These are phyloP conservation scores for Angomonas deanei DNA, from an alignment of 208 protist genomes.

Conservation along the genomic window DNA sequence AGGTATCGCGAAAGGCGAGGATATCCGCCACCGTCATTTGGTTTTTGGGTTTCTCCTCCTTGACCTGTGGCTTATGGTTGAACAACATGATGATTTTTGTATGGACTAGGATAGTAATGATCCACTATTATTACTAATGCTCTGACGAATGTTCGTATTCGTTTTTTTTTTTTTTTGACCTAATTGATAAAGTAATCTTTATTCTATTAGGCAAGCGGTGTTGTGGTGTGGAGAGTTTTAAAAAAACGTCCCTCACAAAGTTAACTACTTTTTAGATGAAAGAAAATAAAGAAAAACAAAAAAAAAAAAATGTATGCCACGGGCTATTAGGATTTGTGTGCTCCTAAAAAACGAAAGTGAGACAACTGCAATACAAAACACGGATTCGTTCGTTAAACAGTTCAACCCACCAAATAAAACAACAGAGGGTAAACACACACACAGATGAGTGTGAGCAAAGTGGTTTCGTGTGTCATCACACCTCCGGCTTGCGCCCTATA, in stretches of 20 bases:
- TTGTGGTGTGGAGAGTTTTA: not conserved
- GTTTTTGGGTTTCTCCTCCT: slow-evolving; percentile 68
- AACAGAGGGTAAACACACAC: not conserved
- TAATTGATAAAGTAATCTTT: slow-evolving; percentile 1
- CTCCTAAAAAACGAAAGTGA: not conserved
- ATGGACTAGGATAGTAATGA: not conserved
- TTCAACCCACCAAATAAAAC: not conserved
- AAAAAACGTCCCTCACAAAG: slow-evolving; percentile 4
- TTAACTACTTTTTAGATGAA: slow-evolving; percentile 4
- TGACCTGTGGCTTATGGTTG: slow-evolving; percentile 45
- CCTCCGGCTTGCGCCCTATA: not conserved
- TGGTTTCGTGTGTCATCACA: not conserved
- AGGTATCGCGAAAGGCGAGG: slow-evolving; percentile 83
- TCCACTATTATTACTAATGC: not conserved
- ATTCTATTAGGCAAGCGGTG: no score
- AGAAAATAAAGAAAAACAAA: slow-evolving; percentile 5
- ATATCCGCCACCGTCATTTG: slow-evolving; percentile 70
- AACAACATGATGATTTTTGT: slow-evolving; percentile 51
- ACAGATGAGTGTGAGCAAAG: not conserved
- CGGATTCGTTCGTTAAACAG: not conserved
- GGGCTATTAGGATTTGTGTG: not conserved
- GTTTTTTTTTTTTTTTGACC: slow-evolving; percentile 1
- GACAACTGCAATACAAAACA: not conserved
- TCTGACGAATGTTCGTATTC: not conserved
- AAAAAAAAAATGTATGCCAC: slow-evolving; percentile 2